Percentiles rank a stretch among this genome's conserved stretches.
These are phyloP conservation scores for Edaphochlamys debaryana DNA, from an alignment of 139 green algal genomes.

Conservation along the genomic window DNA sequence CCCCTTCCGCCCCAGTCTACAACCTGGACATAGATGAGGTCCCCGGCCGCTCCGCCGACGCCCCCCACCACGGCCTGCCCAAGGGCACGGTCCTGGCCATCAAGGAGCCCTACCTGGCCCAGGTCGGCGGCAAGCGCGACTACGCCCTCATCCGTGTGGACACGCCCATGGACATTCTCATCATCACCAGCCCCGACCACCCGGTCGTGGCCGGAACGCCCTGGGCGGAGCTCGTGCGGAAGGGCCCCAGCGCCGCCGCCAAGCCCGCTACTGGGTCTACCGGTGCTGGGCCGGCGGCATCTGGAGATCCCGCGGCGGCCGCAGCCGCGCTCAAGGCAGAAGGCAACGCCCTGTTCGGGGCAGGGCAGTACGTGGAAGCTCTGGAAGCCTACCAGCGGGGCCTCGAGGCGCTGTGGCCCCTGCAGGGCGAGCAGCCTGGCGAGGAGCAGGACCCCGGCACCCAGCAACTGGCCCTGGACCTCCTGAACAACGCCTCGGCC, in stretches of 20 bases:
- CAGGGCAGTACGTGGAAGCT: not conserved
- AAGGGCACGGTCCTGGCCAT: not conserved
- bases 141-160: not conserved
- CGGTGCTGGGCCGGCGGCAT: too few species aligned
- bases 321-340: too few species aligned
- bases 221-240: not conserved
- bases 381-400: not conserved
- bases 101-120: not conserved
- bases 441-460: not conserved
- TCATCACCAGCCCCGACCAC: not conserved
- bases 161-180: not conserved
- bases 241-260: too few species aligned
- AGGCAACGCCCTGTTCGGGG: not conserved
- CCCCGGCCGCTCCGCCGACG: not conserved
- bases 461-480: not conserved
- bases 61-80: not conserved
- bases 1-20: not conserved
- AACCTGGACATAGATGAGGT: not conserved
- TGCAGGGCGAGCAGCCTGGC: not conserved
- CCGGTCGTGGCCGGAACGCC: not conserved
- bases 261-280: too few species aligned
- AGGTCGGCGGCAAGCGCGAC: not conserved
- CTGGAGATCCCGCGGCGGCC: too few species aligned
- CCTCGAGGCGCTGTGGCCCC: not conserved
- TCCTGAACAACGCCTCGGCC: constrained; percentile 20